Base-by-base conservation (phyloP, 2,329 filamentous ascomycete species). In the Pseudopyrenochaeta lycopersici region DNA sequence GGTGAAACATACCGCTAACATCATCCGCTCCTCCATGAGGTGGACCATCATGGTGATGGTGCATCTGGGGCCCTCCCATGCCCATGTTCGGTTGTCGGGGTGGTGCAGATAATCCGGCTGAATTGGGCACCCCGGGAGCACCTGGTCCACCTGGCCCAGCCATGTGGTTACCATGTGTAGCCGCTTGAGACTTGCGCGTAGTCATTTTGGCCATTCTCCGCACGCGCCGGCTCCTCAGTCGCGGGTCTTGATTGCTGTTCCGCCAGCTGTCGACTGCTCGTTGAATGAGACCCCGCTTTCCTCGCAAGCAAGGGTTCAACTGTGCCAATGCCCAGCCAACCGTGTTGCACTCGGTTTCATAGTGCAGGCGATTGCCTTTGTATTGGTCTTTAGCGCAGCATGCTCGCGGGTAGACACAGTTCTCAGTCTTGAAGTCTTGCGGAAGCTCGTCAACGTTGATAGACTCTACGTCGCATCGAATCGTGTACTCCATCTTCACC, bases 401-500 rank as follows among this genome's bases (percentile, higher is more conserved):
- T 3, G 95, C 95, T 55, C 95, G 87, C 2, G 95, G 95, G 73
- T 98, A 99, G 12, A 99, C 95, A 74, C 95, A 98, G 79, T 99
- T 99, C 75, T 97, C 94, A 7, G 91, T 91, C 82, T 97, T 98
- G 84, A 98, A 98, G 62, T 98, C 94, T 60, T 86, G 82, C 39
- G 86, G 85, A 15, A 99, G 84, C 57, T 88, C 88, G 50, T 97
- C 92, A 39, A 94, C 92, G 71, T 93, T 92, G 58, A 99, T 92
- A 0, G 93, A 97, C 79, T 98, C 95, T 17, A 98, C 95, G 67
- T 98, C 95, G 75, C 95, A 98, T 46, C 95, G 89, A 68, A 99
- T 99, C 1, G 93, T 97, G 79, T 99, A 99, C 77, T 98, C 93
- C 92, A 98, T 97, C 86, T 99, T 99, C 64, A 98, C 93, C 40